A percentile compares a stretch with the other conserved stretches of the same genome.
phyloP scores from a whole-genome alignment of 257 asterid species.

The Solanum rostratum region DNA sequence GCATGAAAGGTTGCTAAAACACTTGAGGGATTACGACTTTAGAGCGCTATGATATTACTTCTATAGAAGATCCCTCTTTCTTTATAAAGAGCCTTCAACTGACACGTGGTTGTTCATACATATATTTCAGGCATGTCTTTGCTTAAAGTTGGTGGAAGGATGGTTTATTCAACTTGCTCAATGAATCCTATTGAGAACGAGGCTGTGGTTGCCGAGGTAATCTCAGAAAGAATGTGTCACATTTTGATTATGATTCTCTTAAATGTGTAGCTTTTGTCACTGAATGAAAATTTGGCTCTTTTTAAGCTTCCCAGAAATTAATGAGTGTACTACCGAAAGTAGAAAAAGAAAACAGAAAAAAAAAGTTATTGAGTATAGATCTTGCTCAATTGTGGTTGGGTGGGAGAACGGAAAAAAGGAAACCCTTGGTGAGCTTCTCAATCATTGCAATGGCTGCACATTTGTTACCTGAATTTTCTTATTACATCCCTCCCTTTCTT shows the following conservation, averaged over 20 bases:
- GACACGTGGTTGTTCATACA: not conserved
- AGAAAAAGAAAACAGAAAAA: not conserved
- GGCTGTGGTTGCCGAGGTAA: slow-evolving; percentile 95
- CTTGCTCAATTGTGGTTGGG: not conserved
- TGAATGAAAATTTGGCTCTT: not conserved
- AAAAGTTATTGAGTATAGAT: not conserved
- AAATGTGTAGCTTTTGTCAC: not conserved
- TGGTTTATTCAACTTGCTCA: slow-evolving; percentile 98
- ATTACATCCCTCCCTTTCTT: not conserved
- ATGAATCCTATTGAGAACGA: slow-evolving; percentile 97
- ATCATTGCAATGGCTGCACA: not conserved
- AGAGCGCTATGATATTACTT: not conserved
- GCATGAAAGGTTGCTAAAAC: not conserved
- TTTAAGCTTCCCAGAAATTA: not conserved
- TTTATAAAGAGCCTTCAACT: not conserved
- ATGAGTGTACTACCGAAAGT: not conserved
- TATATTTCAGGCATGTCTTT: slow-evolving; percentile 60
- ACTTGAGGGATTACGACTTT: not conserved
- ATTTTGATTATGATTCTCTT: not conserved
- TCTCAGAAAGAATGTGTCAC: not conserved
- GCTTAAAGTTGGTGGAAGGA: slow-evolving; percentile 95
- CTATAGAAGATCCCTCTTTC: not conserved
- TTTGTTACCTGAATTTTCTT: not conserved
- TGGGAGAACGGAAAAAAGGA: not conserved
- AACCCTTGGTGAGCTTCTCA: not conserved